These are phyloP conservation scores for Cetradonia linearis DNA, from an alignment of 495 filamentous ascomycete genomes.

Conservation along the genomic window DNA sequence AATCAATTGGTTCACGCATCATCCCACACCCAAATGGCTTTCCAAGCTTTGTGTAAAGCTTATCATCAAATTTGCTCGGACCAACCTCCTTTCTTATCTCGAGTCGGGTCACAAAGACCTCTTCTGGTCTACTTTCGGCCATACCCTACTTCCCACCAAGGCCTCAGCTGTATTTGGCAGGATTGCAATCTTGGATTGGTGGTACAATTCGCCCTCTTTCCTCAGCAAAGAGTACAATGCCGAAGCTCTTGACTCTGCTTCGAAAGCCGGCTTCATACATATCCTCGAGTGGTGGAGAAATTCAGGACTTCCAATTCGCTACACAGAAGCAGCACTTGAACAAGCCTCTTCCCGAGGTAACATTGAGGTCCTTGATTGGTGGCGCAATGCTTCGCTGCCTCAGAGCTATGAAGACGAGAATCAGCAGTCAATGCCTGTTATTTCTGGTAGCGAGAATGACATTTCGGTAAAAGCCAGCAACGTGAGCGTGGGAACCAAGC, in stretches of 20 bases:
- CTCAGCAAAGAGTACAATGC: constrained; percentile 66
- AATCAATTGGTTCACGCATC: constrained; percentile 54
- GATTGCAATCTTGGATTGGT: constrained; percentile 79
- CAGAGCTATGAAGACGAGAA: constrained; percentile 12
- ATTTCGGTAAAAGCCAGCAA: neutral
- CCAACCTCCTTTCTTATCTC: constrained; percentile 68
- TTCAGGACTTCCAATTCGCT: constrained; percentile 69
- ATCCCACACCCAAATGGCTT: constrained; percentile 58
- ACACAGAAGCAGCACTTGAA: constrained; percentile 77
- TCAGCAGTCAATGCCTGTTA: neutral
- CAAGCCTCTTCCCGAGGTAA: constrained; percentile 74
- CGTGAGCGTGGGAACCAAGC: constrained; percentile 14
- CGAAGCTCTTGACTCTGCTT: constrained; percentile 81
- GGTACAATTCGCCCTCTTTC: constrained; percentile 65
- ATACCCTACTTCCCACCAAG: constrained; percentile 72
- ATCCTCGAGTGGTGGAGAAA: constrained; percentile 87
- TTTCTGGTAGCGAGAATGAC: neutral
- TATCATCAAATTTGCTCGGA: constrained; percentile 81
- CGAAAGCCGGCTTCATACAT: constrained; percentile 67
- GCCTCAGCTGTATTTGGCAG: constrained; percentile 80
- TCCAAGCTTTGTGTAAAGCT: constrained; percentile 75
- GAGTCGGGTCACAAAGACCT: constrained; percentile 65
- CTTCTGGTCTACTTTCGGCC: constrained; percentile 71
- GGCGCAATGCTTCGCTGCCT: constrained; percentile 51
- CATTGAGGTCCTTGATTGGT: constrained; percentile 81